A percentile compares a stretch with the other conserved stretches of the same genome.
Conservation (phyloP, 257 asterid genomes). For the Capsicum chinense region DNA sequence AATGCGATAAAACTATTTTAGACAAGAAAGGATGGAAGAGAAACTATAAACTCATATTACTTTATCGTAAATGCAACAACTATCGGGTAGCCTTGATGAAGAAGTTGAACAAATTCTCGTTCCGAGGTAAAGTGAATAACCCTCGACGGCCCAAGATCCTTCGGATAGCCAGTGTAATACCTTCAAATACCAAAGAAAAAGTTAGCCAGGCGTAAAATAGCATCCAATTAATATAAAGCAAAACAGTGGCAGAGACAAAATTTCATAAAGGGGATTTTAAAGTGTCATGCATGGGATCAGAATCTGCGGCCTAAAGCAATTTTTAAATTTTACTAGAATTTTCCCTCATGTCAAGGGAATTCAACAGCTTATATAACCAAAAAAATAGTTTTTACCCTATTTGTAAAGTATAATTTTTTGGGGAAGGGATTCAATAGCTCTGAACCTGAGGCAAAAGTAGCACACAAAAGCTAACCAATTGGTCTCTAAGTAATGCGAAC, state of each 20-base stretch:
- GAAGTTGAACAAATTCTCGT: conserved; percentile 93
- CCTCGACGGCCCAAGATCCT: conserved; percentile 90
- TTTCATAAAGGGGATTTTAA: neutral
- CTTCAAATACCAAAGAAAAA: conserved; percentile 45
- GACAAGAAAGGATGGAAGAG: conserved; percentile 22
- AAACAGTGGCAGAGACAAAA: neutral
- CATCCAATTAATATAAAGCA: neutral
- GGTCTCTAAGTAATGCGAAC: neutral
- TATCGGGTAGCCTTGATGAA: conserved; percentile 88
- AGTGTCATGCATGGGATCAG: neutral
- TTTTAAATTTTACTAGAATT: neutral
- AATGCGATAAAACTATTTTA: neutral
- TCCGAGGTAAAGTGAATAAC: conserved; percentile 86
- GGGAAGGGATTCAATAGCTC: neutral
- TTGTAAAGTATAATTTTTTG: neutral
- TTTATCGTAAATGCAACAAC: conserved; percentile 94
- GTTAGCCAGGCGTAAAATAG: neutral
- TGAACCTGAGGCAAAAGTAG: neutral
- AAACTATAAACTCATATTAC: conserved; percentile 45
- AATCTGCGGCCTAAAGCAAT: neutral
- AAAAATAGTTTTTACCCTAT: neutral
- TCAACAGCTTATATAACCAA: neutral
- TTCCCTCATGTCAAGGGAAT: neutral
- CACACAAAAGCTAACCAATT: neutral
- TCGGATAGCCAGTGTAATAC: conserved; percentile 87